Percentiles rank a stretch among this genome's conserved stretches.
phyloP scores from a whole-genome alignment of 1,139 yeast species.

The Yamadazyma dushanensis region DNA sequence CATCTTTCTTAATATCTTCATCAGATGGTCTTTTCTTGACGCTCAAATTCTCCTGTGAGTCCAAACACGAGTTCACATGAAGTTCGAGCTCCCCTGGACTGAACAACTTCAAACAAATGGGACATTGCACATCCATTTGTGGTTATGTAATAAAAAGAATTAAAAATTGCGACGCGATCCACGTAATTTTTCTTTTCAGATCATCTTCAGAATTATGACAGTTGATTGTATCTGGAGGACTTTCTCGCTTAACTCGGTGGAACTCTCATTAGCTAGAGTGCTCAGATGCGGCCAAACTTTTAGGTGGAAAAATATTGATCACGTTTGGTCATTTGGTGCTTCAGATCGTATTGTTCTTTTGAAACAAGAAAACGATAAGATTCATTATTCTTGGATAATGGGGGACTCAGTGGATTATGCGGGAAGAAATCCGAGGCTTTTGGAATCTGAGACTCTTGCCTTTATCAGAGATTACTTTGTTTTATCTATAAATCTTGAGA shows the following conservation, averaged over 20 bases:
- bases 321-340: slow-evolving; percentile 61
- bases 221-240: slow-evolving; percentile 27
- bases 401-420: slow-evolving; percentile 8
- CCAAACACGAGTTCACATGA: slow-evolving; percentile 35
- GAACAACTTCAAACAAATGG: slow-evolving; percentile 33
- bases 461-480: slow-evolving; percentile 71
- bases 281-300: slow-evolving; percentile 89
- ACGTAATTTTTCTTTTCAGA: no score
- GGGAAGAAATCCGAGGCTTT: slow-evolving; percentile 1
- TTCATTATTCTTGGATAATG: slow-evolving; percentile 34
- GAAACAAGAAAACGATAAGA: slow-evolving; percentile 41
- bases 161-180: slow-evolving; percentile 7
- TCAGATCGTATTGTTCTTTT: slow-evolving; percentile 51
- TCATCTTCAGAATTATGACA: no score
- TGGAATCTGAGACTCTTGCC: slow-evolving; percentile 33
- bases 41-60: slow-evolving; percentile 10
- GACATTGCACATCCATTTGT: slow-evolving; percentile 31
- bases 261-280: slow-evolving; percentile 65
- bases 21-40: background rate
- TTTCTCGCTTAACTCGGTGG: slow-evolving; percentile 32
- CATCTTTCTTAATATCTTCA: slow-evolving; percentile 4
- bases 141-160: no score
- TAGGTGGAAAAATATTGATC: slow-evolving; percentile 62
- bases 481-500: slow-evolving; percentile 52
- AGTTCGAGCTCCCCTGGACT: slow-evolving; percentile 29